Evolutionary conservation across 768 basidiomycete species (phyloP).

Genomic region (Sporobolomyces phaffii): DNA sequence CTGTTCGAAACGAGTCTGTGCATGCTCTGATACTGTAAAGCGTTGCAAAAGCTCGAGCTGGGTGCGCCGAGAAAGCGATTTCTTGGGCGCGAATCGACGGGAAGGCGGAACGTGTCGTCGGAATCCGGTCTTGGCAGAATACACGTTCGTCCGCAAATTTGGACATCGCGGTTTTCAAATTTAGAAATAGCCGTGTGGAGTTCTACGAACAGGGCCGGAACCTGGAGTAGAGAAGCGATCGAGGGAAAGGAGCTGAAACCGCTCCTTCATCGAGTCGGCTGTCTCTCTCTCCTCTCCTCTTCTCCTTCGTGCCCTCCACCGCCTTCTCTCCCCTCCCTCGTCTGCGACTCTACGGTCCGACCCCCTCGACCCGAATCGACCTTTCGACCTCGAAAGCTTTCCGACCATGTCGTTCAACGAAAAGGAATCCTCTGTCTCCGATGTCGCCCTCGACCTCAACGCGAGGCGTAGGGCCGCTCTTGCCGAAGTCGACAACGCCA

Average conservation of each 20-base stretch:
- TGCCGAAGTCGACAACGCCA: conserved; percentile 77
- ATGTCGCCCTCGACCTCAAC: conserved; percentile 32
- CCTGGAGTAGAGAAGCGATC: neutral
- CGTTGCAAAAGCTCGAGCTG: neutral
- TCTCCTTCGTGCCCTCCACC: neutral
- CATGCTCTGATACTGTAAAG: no score
- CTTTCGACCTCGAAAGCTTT: no score
- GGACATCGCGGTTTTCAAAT: neutral
- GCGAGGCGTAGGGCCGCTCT: conserved; percentile 73
- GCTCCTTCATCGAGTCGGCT: neutral
- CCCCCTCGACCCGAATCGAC: neutral
- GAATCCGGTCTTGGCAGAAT: neutral
- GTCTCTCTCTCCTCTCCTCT: neutral
- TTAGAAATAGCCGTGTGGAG: neutral
- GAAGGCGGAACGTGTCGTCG: neutral
- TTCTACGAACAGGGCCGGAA: neutral
- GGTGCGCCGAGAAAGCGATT: neutral
- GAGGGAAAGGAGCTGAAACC: neutral
- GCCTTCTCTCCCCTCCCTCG: neutral
- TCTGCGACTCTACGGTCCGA: no score
- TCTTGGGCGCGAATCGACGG: neutral
- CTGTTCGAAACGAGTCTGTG: no score
- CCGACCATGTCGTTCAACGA: conserved; percentile 18
- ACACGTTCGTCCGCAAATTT: neutral
- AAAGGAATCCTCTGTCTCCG: neutral